phyloP scores from a whole-genome alignment of 495 filamentous ascomycete genomes.

The Pyrenula aspistea region DNA sequence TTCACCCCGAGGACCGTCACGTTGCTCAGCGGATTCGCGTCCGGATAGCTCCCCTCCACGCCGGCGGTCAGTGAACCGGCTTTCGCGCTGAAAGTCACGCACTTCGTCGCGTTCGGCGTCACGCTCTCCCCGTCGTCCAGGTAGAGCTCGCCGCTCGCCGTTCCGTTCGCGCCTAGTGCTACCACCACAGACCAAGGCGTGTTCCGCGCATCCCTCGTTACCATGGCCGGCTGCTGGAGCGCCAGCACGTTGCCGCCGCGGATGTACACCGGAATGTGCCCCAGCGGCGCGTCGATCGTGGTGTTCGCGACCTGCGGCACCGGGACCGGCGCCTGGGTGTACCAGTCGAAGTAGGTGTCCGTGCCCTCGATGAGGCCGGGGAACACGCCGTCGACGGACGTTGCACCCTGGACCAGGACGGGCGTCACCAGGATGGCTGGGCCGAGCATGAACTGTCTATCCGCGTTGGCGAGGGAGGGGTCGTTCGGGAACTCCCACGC shows the following conservation, averaged over 20 bases:
- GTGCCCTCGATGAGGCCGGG: conserved; percentile 48
- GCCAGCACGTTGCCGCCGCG: conserved; percentile 61
- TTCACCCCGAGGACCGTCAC: conserved; percentile 56
- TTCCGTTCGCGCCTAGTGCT: conserved; percentile 42
- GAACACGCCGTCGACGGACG: conserved; percentile 62
- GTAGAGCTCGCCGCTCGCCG: conserved; percentile 58
- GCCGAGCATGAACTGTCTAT: conserved; percentile 72
- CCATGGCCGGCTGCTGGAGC: conserved; percentile 58
- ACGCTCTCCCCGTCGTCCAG: conserved; percentile 67
- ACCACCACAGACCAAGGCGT: conserved; percentile 62
- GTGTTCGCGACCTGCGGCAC: conserved; percentile 50
- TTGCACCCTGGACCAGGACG: conserved; percentile 53
- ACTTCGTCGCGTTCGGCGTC: conserved; percentile 39
- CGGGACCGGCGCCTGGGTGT: conserved; percentile 42
- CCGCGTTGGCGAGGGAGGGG: conserved; percentile 50
- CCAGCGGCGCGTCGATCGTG: conserved; percentile 62
- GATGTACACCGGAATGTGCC: conserved; percentile 68
- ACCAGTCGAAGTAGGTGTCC: conserved; percentile 76
- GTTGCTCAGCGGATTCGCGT: conserved; percentile 49
- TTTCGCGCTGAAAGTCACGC: conserved; percentile 43
- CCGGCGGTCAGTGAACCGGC: conserved; percentile 31
- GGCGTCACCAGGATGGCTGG: conserved; percentile 59
- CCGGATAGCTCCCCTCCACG: conserved; percentile 40
- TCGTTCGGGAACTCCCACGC: conserved; percentile 79
- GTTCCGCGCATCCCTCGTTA: conserved; percentile 48